Evolutionary conservation across 2,329 filamentous ascomycete species (phyloP).

Genomic region (Colletotrichum sp.): DNA sequence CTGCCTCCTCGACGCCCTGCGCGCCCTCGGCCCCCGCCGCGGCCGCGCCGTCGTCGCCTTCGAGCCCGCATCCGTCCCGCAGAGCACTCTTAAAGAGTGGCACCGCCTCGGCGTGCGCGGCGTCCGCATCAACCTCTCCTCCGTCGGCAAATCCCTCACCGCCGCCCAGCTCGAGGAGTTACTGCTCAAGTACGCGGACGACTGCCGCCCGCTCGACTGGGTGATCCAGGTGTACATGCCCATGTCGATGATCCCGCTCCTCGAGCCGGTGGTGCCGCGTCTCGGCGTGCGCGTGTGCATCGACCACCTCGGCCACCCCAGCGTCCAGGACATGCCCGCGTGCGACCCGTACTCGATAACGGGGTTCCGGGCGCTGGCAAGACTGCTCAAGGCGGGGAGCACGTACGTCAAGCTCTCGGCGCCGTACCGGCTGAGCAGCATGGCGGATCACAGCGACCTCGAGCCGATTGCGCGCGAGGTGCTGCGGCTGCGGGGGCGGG

Average conservation of each 20-base stretch:
- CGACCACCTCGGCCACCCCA: constrained; percentile 63
- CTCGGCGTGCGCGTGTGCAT: constrained; percentile 60
- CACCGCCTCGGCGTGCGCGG: constrained; percentile 63
- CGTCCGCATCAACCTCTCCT: constrained; percentile 64
- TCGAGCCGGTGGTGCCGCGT: constrained; percentile 52
- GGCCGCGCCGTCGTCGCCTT: constrained; percentile 63
- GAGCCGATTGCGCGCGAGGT: constrained; percentile 55
- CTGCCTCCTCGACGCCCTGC: constrained; percentile 60
- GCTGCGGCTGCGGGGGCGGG: constrained; percentile 44
- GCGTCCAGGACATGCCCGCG: constrained; percentile 30
- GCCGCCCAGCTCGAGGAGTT: constrained; percentile 43
- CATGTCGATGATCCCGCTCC: constrained; percentile 50
- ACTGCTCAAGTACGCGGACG: constrained; percentile 52
- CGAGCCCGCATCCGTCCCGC: constrained; percentile 43
- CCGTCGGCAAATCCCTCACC: constrained; percentile 47
- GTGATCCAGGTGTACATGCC: constrained; percentile 63
- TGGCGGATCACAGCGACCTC: constrained; percentile 47
- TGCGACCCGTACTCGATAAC: constrained; percentile 48
- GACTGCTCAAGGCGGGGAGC: constrained; percentile 48
- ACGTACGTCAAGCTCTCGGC: constrained; percentile 65
- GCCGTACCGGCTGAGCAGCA: constrained; percentile 58
- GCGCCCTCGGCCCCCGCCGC: constrained; percentile 48
- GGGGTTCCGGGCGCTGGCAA: constrained; percentile 54
- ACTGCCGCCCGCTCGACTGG: constrained; percentile 57
- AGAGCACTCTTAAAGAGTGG: constrained; percentile 52